Percentiles rank a stretch among this genome's conserved stretches.
phyloP scores from a whole-genome alignment of 2,329 filamentous ascomycete genomes.

The Colletotrichum higginsianum region DNA sequence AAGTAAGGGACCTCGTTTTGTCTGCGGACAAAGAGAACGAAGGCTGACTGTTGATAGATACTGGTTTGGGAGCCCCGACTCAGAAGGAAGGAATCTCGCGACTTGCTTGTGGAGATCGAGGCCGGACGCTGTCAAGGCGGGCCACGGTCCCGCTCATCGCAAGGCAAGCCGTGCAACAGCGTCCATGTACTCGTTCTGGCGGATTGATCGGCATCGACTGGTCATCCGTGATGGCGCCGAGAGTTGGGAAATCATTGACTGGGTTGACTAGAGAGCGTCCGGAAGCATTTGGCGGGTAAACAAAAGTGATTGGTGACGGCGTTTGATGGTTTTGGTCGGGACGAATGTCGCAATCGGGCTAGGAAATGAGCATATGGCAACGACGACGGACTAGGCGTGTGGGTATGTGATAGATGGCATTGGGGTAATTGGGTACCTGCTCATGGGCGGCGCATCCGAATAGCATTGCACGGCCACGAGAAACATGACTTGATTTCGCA shows the following conservation, averaged over 20 bases:
- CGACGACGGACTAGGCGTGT: constrained; percentile 12
- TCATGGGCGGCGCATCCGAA: constrained; percentile 18
- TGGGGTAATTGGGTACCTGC: not conserved
- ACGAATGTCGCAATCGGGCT: constrained; percentile 33
- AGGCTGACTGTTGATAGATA: constrained; percentile 67
- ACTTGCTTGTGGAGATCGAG: constrained; percentile 79
- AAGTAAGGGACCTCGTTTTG: constrained; percentile 66
- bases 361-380: constrained; percentile 26
- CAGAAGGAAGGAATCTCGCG: constrained; percentile 81
- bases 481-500: constrained; percentile 11
- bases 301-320: constrained; percentile 25
- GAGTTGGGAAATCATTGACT: constrained; percentile 75
- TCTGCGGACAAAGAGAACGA: not conserved
- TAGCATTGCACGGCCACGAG: constrained; percentile 29
- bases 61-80: constrained; percentile 87
- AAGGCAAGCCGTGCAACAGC: constrained; percentile 77
- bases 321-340: constrained; percentile 27
- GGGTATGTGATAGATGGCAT: constrained; percentile 7
- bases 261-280: constrained; percentile 57
- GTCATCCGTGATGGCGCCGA: constrained; percentile 76
- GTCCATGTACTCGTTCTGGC: constrained; percentile 76
- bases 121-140: constrained; percentile 72
- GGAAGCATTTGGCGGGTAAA: not conserved
- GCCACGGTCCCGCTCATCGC: constrained; percentile 71
- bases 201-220: constrained; percentile 79